These are phyloP conservation scores for Termitomyces sp. DNA, from an alignment of 768 basidiomycete species.

Conservation along the genomic window DNA sequence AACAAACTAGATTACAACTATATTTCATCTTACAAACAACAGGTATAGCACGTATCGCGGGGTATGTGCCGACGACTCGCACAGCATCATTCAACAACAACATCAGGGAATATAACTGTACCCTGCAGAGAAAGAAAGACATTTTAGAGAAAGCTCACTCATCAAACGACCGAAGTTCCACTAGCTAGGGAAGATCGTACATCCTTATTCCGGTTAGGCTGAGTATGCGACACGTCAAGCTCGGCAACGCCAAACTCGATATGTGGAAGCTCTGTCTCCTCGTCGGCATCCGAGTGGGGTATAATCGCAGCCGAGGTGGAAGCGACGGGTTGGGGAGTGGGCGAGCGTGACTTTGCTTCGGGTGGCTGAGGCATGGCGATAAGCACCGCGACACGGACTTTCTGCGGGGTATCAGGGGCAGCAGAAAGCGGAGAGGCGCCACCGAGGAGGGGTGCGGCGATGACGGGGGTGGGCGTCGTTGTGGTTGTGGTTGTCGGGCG, in stretches of 20 bases:
- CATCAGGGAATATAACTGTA: neutral
- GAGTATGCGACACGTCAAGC: slow-evolving; percentile 5
- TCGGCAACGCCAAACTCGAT: slow-evolving; percentile 28
- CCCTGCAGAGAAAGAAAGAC: no score
- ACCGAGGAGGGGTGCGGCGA: neutral
- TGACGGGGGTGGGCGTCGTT: neutral
- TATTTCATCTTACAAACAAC: neutral
- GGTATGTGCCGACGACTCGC: neutral
- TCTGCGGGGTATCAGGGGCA: neutral
- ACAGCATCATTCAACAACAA: neutral
- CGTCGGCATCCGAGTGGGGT: neutral
- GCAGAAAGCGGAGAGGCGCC: neutral
- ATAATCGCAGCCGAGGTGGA: slow-evolving; percentile 1
- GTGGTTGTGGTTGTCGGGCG: neutral
- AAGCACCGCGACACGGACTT: slow-evolving; percentile 24
- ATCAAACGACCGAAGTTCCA: slow-evolving; percentile 4
- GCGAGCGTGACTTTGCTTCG: slow-evolving; percentile 6
- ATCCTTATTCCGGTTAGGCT: neutral
- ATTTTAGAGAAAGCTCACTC: neutral
- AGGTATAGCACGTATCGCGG: neutral
- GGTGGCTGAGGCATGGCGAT: slow-evolving; percentile 27
- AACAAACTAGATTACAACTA: neutral
- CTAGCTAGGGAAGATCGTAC: slow-evolving; percentile 4
- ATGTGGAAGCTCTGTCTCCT: slow-evolving; percentile 21
- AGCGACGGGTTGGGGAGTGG: neutral